Evolutionary conservation across 345 rosid genomes (phyloP).

Genomic region (Cardiospermum halicacabum): DNA sequence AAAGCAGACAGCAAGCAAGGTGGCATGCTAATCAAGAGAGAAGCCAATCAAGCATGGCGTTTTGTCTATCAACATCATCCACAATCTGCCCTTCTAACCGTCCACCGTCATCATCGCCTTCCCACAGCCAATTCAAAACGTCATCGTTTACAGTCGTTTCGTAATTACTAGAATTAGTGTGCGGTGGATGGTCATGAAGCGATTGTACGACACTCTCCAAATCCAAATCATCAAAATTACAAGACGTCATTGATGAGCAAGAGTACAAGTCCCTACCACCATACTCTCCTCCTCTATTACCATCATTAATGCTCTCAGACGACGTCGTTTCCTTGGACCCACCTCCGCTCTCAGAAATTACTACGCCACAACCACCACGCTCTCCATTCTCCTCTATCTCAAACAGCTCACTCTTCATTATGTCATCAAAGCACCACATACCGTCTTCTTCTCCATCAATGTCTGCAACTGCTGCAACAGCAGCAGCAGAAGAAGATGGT

Average conservation of each 20-base stretch:
- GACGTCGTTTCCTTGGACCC: neutral
- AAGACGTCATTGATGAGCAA: conserved; percentile 18
- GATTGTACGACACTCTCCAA: conserved; percentile 27
- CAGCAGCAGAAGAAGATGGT: too few relatives aligned
- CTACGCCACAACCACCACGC: too few relatives aligned
- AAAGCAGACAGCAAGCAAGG: too few relatives aligned
- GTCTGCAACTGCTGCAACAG: conserved; percentile 15
- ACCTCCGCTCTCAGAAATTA: neutral
- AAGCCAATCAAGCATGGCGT: conserved; percentile 33
- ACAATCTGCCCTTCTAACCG: neutral
- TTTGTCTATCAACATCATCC: conserved; percentile 13
- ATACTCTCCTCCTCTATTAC: conserved; percentile 9
- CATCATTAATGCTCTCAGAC: neutral
- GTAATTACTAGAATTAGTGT: neutral
- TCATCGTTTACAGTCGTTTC: neutral
- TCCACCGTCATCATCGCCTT: conserved; percentile 10
- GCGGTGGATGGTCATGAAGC: conserved; percentile 1
- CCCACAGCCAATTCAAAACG: conserved; percentile 23
- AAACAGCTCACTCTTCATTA: conserved; percentile 11
- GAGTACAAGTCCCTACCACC: conserved; percentile 10
- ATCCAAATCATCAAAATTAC: conserved; percentile 27
- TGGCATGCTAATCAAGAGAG: conserved; percentile 19
- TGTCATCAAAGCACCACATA: conserved; percentile 14
- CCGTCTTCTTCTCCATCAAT: conserved; percentile 22
- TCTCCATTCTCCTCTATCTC: neutral